Evolutionary conservation across 202 grass and related monocot species (phyloP), one percentile per base, ranked within the genome.

Genomic region (Zoysia matrella): DNA sequence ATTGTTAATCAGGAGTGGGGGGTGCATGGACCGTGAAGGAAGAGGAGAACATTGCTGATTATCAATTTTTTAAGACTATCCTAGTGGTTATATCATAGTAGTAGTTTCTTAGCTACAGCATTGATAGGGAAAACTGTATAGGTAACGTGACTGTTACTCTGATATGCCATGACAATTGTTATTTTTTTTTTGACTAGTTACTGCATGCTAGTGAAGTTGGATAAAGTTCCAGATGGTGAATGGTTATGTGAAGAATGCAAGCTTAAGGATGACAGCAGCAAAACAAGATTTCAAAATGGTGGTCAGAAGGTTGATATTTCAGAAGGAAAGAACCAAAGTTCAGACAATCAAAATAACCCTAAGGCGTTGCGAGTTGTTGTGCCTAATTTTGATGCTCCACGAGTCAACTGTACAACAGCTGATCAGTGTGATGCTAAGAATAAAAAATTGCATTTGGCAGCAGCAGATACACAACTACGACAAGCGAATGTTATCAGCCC

Each of bases 201-300:
- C 67, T 99, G 96, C 87, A 99, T 99, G 93, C 87, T 58, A 89
- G 81, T 92, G 85, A 99, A 86, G 77, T 78, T 96, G 83, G 91
- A 95, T 40, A 94, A 87, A 74, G 72, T 99, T 84, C 96, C 96
- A 16, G 96, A 89, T 90, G 91, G 87, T 77, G 89, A 87, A 30
- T 30, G 22, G 22, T 30, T 30, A 30, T 30, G 22, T 30, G 22
- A 30, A 30, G 22, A 30, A 30, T 99, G 96, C 74, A 83, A 90
- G 76, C 78, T 92, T 61, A 92, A 89, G 82, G 87, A 92, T 72
- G 60, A 85, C 56, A 69, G 83, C 52, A 88, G 73, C 54, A 79
- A 91, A 89, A 81, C 45, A 63, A 76, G 60, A 81, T 72, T 84
- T 40, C 76, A 90, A 50, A 5, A 14, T 52, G 69, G n/a, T 71